Base-by-base conservation (phyloP, 1,284 basidiomycete species). In the Sanguinoderma infundibulare region DNA sequence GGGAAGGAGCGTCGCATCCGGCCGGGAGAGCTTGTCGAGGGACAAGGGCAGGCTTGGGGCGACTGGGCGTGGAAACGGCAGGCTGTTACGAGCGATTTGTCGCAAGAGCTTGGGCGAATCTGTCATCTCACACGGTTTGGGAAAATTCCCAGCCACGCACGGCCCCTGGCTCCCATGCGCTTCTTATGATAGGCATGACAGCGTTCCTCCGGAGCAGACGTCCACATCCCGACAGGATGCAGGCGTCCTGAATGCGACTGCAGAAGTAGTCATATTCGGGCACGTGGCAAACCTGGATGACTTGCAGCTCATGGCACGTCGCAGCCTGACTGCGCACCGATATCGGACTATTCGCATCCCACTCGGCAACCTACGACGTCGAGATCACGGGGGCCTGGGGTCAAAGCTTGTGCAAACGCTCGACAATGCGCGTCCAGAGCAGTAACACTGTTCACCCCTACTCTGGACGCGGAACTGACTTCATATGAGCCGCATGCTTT, bases 71-170 rank as follows among this genome's bases (percentile, higher is more conserved):
- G 61, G 56, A 61, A 60, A 60, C 24, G 30, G 50, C 32, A 49
- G 39, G 20, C 10, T 30, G 57, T 59, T 53, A 44, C 42, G 59
- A 52, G 38, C 56, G 60, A 51, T 57, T 62, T 59, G 61, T 61
- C 59, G 59, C 17, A 15, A n/a, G 47, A 39, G 61, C 34, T 55
- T 59, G 51, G 60, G 55, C 54, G 39, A 55, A 63, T 63, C 62
- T 63, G 65, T 53, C 65, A 66, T 61, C 60, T 66, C 65, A 66
- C 44, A 39, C 54, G 6, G 52, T 44, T 55, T 66, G 62, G 60
- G 65, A 66, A 63, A 44, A 42, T 62, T 66, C 65, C 57, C 65
- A 66, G 54, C 55, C 54, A 51, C 51, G 53, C 50, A 65, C 38
- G 59, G 59, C 34, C 55, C 60, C 63, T 62, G 51, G 39, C 44